Conservation (phyloP, 805 yeast species). For the Ogataea paradorogensis region DNA sequence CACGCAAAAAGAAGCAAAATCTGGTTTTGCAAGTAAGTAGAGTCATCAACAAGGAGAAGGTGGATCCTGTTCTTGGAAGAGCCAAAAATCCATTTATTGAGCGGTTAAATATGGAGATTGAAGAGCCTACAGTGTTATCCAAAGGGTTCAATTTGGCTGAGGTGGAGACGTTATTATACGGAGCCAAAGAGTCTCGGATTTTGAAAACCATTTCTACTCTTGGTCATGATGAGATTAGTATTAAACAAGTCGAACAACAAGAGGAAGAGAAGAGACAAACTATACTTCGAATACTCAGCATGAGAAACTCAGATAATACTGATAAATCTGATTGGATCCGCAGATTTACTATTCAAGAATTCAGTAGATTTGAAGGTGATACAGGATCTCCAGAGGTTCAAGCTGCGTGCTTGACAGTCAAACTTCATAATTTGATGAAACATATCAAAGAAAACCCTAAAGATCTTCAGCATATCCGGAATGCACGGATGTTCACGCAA, state of each 20-base stretch:
- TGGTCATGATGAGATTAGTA: conserved; percentile 22
- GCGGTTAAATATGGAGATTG: conserved; percentile 63
- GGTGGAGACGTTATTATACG: conserved; percentile 71
- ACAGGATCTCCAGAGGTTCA: conserved; percentile 96
- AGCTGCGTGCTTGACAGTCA: conserved; percentile 85
- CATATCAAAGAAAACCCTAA: conserved; percentile 70
- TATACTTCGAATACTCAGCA: conserved; percentile 64
- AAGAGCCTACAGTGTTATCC: conserved; percentile 63
- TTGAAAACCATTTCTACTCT: conserved; percentile 29
- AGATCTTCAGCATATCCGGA: conserved; percentile 68
- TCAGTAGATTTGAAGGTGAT: conserved; percentile 81
- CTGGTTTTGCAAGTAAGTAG: conserved; percentile 16
- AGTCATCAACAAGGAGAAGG: conserved; percentile 31
- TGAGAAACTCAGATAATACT: conserved; percentile 63
- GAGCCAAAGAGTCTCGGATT: conserved; percentile 66
- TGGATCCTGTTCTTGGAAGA: conserved; percentile 86
- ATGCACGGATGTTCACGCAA: conserved; percentile 80
- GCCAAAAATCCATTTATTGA: conserved; percentile 61
- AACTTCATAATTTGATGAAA: conserved; percentile 71
- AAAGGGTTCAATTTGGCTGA: conserved; percentile 58
- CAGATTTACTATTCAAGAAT: conserved; percentile 70
- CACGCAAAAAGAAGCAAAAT: conserved; percentile 19
- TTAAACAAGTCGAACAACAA: conserved; percentile 28
- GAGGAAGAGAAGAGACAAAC: conserved; percentile 65
- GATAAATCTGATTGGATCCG: conserved; percentile 60